phyloP scores from a whole-genome alignment of 768 basidiomycete genomes.

The Macrolepiota albuminosa region DNA sequence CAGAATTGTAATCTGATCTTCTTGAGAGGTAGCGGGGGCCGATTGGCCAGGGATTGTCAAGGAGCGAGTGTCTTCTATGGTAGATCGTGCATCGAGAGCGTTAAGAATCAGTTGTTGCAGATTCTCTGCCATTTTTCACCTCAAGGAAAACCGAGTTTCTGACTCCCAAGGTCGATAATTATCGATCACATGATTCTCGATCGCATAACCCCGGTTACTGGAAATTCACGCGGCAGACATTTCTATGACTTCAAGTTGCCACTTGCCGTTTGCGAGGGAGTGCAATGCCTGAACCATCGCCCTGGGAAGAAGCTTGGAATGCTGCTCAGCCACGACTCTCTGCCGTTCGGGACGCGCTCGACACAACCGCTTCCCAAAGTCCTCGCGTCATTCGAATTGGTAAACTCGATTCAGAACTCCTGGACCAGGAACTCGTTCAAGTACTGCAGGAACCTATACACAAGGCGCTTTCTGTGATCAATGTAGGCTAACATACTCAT shows the following conservation, averaged over 20 bases:
- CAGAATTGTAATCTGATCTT: conserved; percentile 79
- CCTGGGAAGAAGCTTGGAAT: conserved; percentile 65
- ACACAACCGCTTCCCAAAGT: conserved; percentile 21
- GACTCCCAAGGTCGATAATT: conserved; percentile 9
- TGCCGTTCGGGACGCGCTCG: conserved; percentile 39
- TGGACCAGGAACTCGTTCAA: conserved; percentile 83
- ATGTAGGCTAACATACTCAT: conserved; percentile 34
- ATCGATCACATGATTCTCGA: conserved; percentile 1
- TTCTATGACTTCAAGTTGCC: not conserved
- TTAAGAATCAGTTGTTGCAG: conserved; percentile 80
- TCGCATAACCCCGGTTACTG: not conserved
- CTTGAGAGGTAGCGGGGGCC: conserved; percentile 54
- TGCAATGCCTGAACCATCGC: conserved; percentile 16
- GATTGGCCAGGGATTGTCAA: conserved; percentile 63
- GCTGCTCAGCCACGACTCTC: conserved; percentile 51
- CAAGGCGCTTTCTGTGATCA: conserved; percentile 62
- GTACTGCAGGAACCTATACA: conserved; percentile 79
- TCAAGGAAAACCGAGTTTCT: conserved; percentile 6
- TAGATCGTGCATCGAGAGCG: conserved; percentile 50
- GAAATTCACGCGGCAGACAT: not conserved
- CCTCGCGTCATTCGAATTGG: conserved; percentile 74
- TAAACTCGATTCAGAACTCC: conserved; percentile 85
- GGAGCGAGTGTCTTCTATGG: conserved; percentile 64
- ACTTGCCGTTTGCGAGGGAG: conserved; percentile 12
- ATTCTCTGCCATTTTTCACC: conserved; percentile 58